These are phyloP conservation scores for Amyloporia xantha DNA, from an alignment of 768 basidiomycete species.

Conservation along the genomic window DNA sequence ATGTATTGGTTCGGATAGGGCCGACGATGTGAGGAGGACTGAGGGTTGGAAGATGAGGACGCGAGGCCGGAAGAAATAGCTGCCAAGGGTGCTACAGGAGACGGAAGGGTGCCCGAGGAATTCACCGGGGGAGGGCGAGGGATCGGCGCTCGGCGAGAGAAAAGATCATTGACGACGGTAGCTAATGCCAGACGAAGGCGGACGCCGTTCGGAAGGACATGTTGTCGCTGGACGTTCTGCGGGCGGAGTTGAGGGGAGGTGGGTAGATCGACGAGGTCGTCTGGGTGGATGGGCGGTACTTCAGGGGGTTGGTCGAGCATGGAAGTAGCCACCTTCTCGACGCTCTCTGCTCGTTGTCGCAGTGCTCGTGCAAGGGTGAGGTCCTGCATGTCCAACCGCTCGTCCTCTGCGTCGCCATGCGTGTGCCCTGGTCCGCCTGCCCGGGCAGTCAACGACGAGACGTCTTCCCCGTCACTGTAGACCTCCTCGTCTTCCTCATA, in stretches of 20 bases:
- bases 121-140: slow-evolving; percentile 10
- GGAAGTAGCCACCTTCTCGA: slow-evolving; percentile 75
- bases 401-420: slow-evolving; percentile 54
- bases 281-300: slow-evolving; percentile 48
- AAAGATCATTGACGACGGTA: slow-evolving; percentile 76
- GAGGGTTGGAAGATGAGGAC: slow-evolving; percentile 13
- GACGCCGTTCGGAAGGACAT: slow-evolving; percentile 74
- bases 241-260: slow-evolving; percentile 40
- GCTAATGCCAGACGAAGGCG: slow-evolving; percentile 69
- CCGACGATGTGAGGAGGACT: slow-evolving; percentile 9
- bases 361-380: slow-evolving; percentile 55
- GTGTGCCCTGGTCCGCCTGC: slow-evolving; percentile 42
- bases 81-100: slow-evolving; percentile 7
- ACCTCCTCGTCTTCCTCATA: slow-evolving; percentile 71
- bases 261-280: slow-evolving; percentile 46
- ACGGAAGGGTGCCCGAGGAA: slow-evolving; percentile 6
- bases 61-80: slow-evolving; percentile 2
- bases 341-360: slow-evolving; percentile 67
- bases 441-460: slow-evolving; percentile 38
- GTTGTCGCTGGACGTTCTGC: slow-evolving; percentile 32
- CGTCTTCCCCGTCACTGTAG: slow-evolving; percentile 56
- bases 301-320: slow-evolving; percentile 80
- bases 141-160: slow-evolving; percentile 59
- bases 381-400: slow-evolving; percentile 50
- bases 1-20: slow-evolving; percentile 32